Base-by-base conservation (phyloP, 768 basidiomycete genomes). In the Mycena pura region DNA sequence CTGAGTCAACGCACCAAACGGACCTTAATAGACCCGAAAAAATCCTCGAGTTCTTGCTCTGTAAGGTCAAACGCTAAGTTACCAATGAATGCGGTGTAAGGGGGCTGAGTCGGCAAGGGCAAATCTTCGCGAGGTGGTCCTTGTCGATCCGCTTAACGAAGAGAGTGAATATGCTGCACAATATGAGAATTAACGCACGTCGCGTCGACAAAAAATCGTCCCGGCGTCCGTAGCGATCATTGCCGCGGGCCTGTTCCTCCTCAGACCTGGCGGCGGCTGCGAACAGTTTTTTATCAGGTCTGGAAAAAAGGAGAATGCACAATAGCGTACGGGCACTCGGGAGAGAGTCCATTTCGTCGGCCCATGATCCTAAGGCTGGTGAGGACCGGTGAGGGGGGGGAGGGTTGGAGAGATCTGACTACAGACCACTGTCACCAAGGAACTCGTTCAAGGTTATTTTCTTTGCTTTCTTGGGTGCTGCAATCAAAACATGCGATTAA, bases 21-120 rank as follows among this genome's bases (percentile, higher is more conserved):
- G 65, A 91, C 90, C 79, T 87, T 80, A 58, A 81, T 77, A 25
- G 84, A 84, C 39, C 76, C 77, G 70, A 99, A 99, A 76, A 94
- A 96, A 10, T 80, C 81, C 60, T 86, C 90, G 41, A 99, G 76
- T 69, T 97, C 95, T 5, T 71, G 68, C 73, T 98, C 95, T 24
- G 87, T 87, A 59, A 94, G 85, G 77, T 99, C 97, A 64, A 98
- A 99, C 6, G 94, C 84, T 32, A 99, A 80, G 77, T 99, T 99
- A 52, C 96, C 97, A 67, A 99, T 84, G 70, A 94, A 99, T n/a
- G 93, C 95, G 25, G 95, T 99, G 78, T 87, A 99, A 5, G 97
- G 97, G 13, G 97, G 93, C 55, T 86, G 86, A 43, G 92, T 92
- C 14, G 97, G 97, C n/a, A 99, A 76, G n/a, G 96, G 95, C 19